Percentiles rank a stretch among this genome's conserved stretches.
These are phyloP conservation scores for Aquilaria yunnanensis DNA, from an alignment of 345 rosid species.

Conservation along the genomic window DNA sequence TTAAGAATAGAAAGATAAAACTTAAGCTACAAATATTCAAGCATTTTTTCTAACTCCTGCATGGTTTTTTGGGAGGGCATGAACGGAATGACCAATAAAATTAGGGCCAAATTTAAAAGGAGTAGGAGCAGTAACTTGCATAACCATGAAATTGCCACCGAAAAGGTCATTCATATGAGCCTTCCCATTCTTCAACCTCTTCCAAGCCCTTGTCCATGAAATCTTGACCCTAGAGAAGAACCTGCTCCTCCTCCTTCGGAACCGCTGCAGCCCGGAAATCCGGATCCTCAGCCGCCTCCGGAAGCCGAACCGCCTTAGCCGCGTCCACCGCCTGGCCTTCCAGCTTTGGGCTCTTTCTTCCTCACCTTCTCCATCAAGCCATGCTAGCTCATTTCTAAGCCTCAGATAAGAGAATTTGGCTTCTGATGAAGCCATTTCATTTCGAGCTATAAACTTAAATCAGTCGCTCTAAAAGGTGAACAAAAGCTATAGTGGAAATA, in stretches of 20 bases:
- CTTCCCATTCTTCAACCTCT: conserved; percentile 33
- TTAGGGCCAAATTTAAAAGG: conserved; percentile 2
- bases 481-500: no score
- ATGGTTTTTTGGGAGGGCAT: no score
- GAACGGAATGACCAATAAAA: no score
- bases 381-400: conserved; percentile 14
- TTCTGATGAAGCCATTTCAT: conserved; percentile 13
- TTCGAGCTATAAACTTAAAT: neutral
- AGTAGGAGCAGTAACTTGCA: conserved; percentile 14
- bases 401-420: conserved; percentile 19
- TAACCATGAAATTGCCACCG: conserved; percentile 29
- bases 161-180: conserved; percentile 30
- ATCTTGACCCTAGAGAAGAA: conserved; percentile 15
- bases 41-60: no score
- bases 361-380: conserved; percentile 6
- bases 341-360: conserved; percentile 7
- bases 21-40: no score
- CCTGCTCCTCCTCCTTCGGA: conserved; percentile 17
- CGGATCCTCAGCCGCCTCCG: conserved; percentile 18
- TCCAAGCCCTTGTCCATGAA: conserved; percentile 19
- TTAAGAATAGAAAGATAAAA: no score
- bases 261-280: conserved; percentile 15
- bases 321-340: conserved; percentile 7
- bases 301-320: conserved; percentile 7
- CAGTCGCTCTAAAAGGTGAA: neutral